Base-by-base conservation (phyloP, 164 flowering plant genomes). In the Tinospora cordifolia region DNA sequence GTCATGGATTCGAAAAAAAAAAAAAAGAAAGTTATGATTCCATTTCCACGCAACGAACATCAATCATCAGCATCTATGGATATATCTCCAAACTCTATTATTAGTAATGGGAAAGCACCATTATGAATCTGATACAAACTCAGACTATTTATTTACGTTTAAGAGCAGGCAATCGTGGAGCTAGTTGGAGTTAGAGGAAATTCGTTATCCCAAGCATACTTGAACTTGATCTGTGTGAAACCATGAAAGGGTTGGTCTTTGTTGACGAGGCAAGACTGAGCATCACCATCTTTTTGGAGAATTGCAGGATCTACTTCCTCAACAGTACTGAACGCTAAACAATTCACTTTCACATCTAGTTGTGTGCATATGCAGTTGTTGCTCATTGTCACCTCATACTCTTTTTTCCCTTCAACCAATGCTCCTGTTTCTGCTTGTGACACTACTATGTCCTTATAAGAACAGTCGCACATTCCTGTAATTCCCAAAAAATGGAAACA, bases 301-400 rank as follows among this genome's bases (percentile, higher is more conserved):
- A 19, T 30, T 6, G 39, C 3, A 6, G 25, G 2, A 5, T 49
- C 62, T n/a, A 68, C 62, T 30, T 30, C 36, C 34, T 49, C 70
- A 4, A 54, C 39, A 17, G 14, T 9, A 27, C 34, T 44, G 17
- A 68, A 68, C n/a, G 62, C 70, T 3, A 2, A 24, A 36, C 62
- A 68, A 8, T 47, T 15, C 1, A 68, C 30, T 15, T 1, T 49
- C 17, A 68, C 39, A 1, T 51, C 9, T 14, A 15, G 0, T 6
- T 68, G 70, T 1, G 39, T 54, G 44, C 70, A 67, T 0, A 67
- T 49, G 38, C 69, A 67, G 47, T 15, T 47, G 60, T 47, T 68
- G 34, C 30, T 68, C 62, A 68, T 38, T 9, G 25, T 54, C n/a
- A 68, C 70, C 15, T 46, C 62, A 25, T 26, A 68, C 41, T 49